Percentiles rank a stretch among this genome's conserved stretches.
These are phyloP conservation scores for Trichodelitschia bisporula DNA, from an alignment of 495 filamentous ascomycete genomes.

Conservation along the genomic window DNA sequence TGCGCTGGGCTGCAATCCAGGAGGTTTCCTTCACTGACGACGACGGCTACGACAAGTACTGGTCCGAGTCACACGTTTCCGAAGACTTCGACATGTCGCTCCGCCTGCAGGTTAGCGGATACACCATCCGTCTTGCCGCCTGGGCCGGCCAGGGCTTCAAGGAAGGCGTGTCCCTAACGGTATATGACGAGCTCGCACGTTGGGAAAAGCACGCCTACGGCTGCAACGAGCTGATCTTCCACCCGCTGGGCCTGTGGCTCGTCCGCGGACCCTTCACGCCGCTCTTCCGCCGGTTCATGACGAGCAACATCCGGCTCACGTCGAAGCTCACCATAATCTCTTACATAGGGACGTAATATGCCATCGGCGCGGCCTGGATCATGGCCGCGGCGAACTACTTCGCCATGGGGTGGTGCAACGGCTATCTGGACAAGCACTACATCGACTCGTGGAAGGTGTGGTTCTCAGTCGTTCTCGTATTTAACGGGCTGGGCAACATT, in stretches of 20 bases:
- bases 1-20: slow-evolving; percentile 16
- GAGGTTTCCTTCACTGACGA: slow-evolving; percentile 11
- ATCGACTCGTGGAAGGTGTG: slow-evolving; percentile 20
- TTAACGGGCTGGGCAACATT: slow-evolving; percentile 24
- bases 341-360: slow-evolving; percentile 70
- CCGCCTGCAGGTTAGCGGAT: slow-evolving; percentile 17
- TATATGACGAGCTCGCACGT: slow-evolving; percentile 21
- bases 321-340: slow-evolving; percentile 61
- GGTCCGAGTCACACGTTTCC: slow-evolving; percentile 20
- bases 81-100: slow-evolving; percentile 22
- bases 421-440: slow-evolving; percentile 23
- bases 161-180: slow-evolving; percentile 22
- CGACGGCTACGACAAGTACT: slow-evolving; percentile 17
- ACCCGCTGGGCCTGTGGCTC: slow-evolving; percentile 34
- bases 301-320: slow-evolving; percentile 49
- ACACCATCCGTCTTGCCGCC: slow-evolving; percentile 18
- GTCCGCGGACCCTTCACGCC: slow-evolving; percentile 42
- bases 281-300: slow-evolving; percentile 49
- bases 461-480: slow-evolving; percentile 21
- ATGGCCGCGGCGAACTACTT: slow-evolving; percentile 58
- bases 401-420: slow-evolving; percentile 31
- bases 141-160: slow-evolving; percentile 21
- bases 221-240: slow-evolving; percentile 20
- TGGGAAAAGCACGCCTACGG: slow-evolving; percentile 23
- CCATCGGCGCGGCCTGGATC: slow-evolving; percentile 57